Percentiles rank a stretch among this genome's conserved stretches.
phyloP scores from a whole-genome alignment of 2,329 filamentous ascomycete genomes.

The Fusarium keratoplasticum region DNA sequence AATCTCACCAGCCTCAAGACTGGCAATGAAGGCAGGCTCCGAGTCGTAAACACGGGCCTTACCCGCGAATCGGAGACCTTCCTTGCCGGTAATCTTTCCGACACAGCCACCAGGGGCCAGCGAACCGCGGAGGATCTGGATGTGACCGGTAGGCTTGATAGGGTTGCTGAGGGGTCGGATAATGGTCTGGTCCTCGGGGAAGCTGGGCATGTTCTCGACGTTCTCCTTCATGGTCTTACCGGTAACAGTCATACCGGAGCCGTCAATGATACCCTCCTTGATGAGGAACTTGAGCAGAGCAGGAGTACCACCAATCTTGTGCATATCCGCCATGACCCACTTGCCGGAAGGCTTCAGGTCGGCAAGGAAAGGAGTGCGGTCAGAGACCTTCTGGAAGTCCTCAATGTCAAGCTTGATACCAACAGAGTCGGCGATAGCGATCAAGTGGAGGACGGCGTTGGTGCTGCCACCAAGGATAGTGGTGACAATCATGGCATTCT shows the following conservation, averaged over 20 bases:
- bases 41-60: slow-evolving; percentile 87
- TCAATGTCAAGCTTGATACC: slow-evolving; percentile 86
- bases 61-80: slow-evolving; percentile 85
- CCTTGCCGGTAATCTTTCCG: slow-evolving; percentile 94
- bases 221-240: slow-evolving; percentile 92
- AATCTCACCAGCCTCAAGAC: slow-evolving; percentile 81
- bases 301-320: slow-evolving; percentile 88
- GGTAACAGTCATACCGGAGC: slow-evolving; percentile 84
- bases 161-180: slow-evolving; percentile 85
- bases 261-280: slow-evolving; percentile 84
- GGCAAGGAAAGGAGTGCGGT: slow-evolving; percentile 82
- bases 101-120: slow-evolving; percentile 89
- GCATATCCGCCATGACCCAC: slow-evolving; percentile 86
- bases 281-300: slow-evolving; percentile 89
- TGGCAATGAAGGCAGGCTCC: slow-evolving; percentile 82
- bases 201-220: slow-evolving; percentile 78
- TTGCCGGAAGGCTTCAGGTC: slow-evolving; percentile 88
- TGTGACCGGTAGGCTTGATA: slow-evolving; percentile 88
- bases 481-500: slow-evolving; percentile 86
- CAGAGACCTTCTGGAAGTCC: slow-evolving; percentile 85
- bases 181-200: slow-evolving; percentile 82
- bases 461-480: slow-evolving; percentile 87
- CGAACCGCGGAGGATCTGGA: slow-evolving; percentile 88
- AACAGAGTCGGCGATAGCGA: slow-evolving; percentile 85
- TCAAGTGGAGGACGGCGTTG: slow-evolving; percentile 86